Percentiles rank a stretch among this genome's conserved stretches.
These are phyloP conservation scores for Adiantum capillusveneris DNA, from an alignment of 75 land plant species.

Conservation along the genomic window DNA sequence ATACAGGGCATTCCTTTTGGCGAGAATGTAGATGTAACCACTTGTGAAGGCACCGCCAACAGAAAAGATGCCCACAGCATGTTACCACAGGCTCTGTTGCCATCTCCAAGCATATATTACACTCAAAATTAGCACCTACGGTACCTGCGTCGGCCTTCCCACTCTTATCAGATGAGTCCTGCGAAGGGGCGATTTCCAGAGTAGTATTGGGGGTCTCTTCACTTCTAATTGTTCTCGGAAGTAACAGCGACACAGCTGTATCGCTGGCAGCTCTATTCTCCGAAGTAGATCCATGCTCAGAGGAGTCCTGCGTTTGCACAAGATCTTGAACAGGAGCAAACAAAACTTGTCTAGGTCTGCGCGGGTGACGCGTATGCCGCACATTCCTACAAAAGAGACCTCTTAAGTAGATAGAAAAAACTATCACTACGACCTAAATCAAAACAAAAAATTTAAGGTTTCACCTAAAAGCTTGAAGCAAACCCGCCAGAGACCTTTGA, in stretches of 20 bases:
- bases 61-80: constrained; percentile 80
- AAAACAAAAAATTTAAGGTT: too few relatives aligned
- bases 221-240: neutral
- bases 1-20: constrained; percentile 76
- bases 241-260: neutral
- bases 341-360: neutral
- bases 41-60: constrained; percentile 81
- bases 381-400: neutral
- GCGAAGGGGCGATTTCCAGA: constrained; percentile 8
- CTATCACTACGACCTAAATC: too few relatives aligned
- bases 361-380: neutral
- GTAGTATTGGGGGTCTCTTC: neutral
- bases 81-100: constrained; percentile 77
- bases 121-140: constrained; percentile 43
- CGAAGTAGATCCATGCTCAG: neutral
- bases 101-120: constrained; percentile 78
- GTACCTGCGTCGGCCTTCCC: neutral
- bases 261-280: neutral
- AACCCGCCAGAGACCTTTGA: neutral
- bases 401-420: too few relatives aligned
- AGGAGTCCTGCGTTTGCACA: neutral
- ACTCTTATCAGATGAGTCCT: neutral
- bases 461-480: neutral
- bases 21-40: constrained; percentile 69
- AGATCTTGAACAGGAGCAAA: neutral